Base-by-base conservation (phyloP, 345 rosid species). In the Syzygium aqueum region DNA sequence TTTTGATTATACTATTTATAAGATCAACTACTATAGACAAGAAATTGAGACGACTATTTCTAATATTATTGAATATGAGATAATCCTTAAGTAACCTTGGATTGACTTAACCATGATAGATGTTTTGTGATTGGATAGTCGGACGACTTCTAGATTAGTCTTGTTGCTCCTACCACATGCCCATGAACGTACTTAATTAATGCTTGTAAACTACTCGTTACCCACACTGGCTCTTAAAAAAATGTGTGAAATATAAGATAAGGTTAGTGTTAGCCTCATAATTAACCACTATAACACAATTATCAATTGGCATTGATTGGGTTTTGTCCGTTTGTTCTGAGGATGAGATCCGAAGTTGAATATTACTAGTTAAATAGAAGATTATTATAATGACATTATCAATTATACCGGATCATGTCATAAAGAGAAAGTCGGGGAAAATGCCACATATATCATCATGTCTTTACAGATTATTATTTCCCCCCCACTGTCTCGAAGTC, bases 401-500 rank as follows among this genome's bases (percentile, higher is more conserved):
- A 86, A 92, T 86, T 91, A 88, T 93, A 89, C 89, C 85, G 85
- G 89, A 88, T 89, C 90, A 92, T 92, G 85, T 28, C 82, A 46
- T 51, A 85, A 89, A 90, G 93, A 84, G 89, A 88, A 88, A 89
- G 89, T 87, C 51, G 49, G 88, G 90, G 85, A 22, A 51, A 84
- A 87, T 84, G 67, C 83, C 88, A 56, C 82, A 85, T 33, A 63
- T 67, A 73, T 73, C 80, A 73, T 73, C 6, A 73, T 73, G 49
- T 73, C 80, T 9, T 73, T 73, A 19, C 25, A 25, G 30, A 59
- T 43, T 61, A 85, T 85, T 61, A 5, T 85, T 49, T 63, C 53
- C 17, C 77, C 82, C 77, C 82, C 28, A 49, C 51, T 19, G 83
- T 85, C 57, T 85, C 87, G 25, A 50, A 67, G 57, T 63, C 57